phyloP scores from a whole-genome alignment of 805 yeast species.

The Candida xiaguanensis region DNA sequence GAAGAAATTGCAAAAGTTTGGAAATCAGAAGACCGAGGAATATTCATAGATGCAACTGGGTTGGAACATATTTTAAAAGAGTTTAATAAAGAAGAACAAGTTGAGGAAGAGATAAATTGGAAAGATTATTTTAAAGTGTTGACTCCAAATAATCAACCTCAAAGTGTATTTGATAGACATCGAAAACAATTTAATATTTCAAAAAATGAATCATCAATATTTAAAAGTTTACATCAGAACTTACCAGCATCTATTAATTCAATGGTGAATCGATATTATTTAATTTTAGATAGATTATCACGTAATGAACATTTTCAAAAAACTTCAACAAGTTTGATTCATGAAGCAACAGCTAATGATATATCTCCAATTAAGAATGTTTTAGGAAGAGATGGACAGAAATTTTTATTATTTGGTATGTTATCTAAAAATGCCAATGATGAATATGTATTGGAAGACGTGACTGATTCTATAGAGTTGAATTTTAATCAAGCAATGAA shows the following conservation, averaged over 20 bases:
- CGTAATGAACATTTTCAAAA: constrained; percentile 75
- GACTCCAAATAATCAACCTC: constrained; percentile 62
- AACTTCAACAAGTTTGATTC: constrained; percentile 37
- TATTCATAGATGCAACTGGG: constrained; percentile 77
- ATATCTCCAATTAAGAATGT: constrained; percentile 79
- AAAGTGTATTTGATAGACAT: constrained; percentile 54
- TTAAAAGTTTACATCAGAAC: constrained; percentile 13
- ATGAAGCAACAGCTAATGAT: constrained; percentile 39
- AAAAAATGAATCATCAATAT: constrained; percentile 4
- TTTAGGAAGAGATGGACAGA: constrained; percentile 76
- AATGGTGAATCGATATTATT: constrained; percentile 53
- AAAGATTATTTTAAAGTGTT: constrained; percentile 65
- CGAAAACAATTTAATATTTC: constrained; percentile 57
- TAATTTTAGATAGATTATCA: constrained; percentile 65
- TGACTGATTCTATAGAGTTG: constrained; percentile 68
- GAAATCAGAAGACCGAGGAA: constrained; percentile 86
- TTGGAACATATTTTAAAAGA: constrained; percentile 64
- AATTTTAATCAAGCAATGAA: constrained; percentile 61
- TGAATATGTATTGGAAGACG: constrained; percentile 75
- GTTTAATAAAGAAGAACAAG: constrained; percentile 22
- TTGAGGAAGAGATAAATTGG: constrained; percentile 52
- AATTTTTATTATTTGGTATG: constrained; percentile 77
- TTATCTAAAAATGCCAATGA: constrained; percentile 62
- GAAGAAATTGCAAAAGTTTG: constrained; percentile 79
- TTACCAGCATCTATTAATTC: constrained; percentile 29